A percentile compares a stretch with the other conserved stretches of the same genome.
Evolutionary conservation across 306 rosid species (phyloP).

Genomic region (Vachellia pachyceras): DNA sequence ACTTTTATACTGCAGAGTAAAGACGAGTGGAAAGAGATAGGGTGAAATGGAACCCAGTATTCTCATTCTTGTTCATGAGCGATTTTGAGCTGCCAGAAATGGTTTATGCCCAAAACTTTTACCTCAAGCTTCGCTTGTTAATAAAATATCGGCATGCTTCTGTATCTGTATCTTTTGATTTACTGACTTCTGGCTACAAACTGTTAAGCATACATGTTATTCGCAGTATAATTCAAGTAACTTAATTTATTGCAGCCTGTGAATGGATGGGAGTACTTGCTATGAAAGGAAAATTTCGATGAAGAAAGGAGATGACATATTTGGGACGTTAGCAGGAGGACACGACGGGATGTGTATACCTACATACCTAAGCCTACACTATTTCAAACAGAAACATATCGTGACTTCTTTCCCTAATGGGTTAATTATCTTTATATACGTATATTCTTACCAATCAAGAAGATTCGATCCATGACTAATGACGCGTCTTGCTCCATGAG

Average conservation of each 20-base stretch:
- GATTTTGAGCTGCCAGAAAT: not conserved
- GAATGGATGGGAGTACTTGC: not conserved
- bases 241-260: too few species aligned
- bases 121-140: too few species aligned
- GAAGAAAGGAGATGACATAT: not conserved
- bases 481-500: too few species aligned
- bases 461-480: too few species aligned
- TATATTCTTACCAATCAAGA: not conserved
- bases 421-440: not conserved
- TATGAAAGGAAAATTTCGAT: not conserved
- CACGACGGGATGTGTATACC: not conserved
- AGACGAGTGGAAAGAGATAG: not conserved
- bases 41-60: not conserved
- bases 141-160: not conserved
- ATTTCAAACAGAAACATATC: not conserved
- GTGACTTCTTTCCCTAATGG: not conserved
- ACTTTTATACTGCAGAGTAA: not conserved
- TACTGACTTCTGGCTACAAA: not conserved
- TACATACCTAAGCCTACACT: not conserved
- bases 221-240: too few species aligned
- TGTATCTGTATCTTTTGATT: not conserved
- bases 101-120: not conserved
- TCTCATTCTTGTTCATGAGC: not conserved
- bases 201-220: not conserved
- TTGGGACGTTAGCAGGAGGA: not conserved